Evolutionary conservation across 1,284 basidiomycete genomes (phyloP), one percentile per base, ranked within the genome.

Genomic region (Somion occarium): DNA sequence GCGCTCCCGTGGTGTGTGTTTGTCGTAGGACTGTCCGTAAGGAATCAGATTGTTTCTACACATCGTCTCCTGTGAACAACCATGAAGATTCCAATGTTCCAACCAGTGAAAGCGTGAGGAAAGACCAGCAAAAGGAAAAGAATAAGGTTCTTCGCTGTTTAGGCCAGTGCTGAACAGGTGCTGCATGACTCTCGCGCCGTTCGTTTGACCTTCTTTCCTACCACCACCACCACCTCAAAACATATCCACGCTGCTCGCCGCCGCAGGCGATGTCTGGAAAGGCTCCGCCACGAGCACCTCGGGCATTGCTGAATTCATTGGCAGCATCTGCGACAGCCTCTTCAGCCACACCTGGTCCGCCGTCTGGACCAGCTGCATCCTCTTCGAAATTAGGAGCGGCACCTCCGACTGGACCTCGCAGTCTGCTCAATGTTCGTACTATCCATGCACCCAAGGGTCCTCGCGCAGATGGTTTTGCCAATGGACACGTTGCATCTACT

Each of bases 281-380:
- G 72, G 81, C 78, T 48, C 85, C 85, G 59, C 85, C 85, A 57
- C 78, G 73, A 60, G 85, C 85, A 53, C 85, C 85, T 48, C 71
- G 85, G 55, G 85, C 85, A 42, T 72, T 88, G 54, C 61, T 82
- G 51, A 76, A 73, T 56, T 70, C 74, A 38, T 53, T 76, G 18
- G 68, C 67, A 50, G 61, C 60, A 45, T 56, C 65, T 50, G 58
- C 53, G 46, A 56, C 60, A 48, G 54, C 59, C 25, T 56, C 64
- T 19, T 57, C 62, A 41, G 43, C 59, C 44, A 47, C 64, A 52
- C 50, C 61, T 23, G 49, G 59, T 57, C 39, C 63, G 61, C 58
- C 56, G 62, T 58, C 64, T 56, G 60, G 60, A 45, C 37, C 68
- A 50, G 43, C 55, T 24, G 44, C 59, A 52, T 48, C 62, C 53